A percentile compares a stretch with the other conserved stretches of the same genome.
Conservation (phyloP, 1,284 basidiomycete species). For the Rhodotorula sp. region DNA sequence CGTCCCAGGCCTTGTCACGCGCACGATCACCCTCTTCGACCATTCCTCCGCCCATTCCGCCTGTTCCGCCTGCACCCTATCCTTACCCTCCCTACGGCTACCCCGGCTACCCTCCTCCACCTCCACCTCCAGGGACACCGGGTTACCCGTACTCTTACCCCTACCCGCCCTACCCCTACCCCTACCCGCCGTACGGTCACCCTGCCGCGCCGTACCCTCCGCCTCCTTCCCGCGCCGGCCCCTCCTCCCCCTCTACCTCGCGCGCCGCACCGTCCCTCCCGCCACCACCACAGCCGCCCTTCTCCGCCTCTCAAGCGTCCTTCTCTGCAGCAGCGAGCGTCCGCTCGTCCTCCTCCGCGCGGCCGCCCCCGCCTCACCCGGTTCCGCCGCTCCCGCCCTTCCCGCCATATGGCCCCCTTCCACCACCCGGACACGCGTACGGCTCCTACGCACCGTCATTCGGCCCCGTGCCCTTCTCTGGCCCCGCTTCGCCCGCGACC, state of each 20-base stretch:
- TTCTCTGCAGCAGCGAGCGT: background rate
- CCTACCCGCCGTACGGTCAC: background rate
- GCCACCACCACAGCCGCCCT: too few relatives aligned
- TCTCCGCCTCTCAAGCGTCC: background rate
- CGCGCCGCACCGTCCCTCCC: background rate
- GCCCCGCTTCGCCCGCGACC: background rate
- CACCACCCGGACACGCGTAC: background rate
- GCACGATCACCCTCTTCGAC: background rate
- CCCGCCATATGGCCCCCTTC: background rate
- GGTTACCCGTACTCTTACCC: slow-evolving; percentile 2
- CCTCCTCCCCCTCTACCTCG: background rate
- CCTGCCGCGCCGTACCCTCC: background rate
- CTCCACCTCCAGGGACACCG: background rate
- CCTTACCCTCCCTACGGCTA: slow-evolving; percentile 2
- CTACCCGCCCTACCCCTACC: background rate
- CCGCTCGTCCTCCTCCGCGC: background rate
- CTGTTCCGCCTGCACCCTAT: background rate
- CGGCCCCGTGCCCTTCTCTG: background rate
- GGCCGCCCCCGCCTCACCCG: background rate
- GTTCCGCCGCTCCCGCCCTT: background rate
- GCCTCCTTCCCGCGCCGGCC: background rate
- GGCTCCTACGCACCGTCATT: background rate
- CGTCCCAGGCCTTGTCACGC: background rate
- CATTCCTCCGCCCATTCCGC: background rate
- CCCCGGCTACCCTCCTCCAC: slow-evolving; percentile 3